Conservation (phyloP, 1,284 basidiomycete species). For the Xerocomus cyaneibrunnescens region DNA sequence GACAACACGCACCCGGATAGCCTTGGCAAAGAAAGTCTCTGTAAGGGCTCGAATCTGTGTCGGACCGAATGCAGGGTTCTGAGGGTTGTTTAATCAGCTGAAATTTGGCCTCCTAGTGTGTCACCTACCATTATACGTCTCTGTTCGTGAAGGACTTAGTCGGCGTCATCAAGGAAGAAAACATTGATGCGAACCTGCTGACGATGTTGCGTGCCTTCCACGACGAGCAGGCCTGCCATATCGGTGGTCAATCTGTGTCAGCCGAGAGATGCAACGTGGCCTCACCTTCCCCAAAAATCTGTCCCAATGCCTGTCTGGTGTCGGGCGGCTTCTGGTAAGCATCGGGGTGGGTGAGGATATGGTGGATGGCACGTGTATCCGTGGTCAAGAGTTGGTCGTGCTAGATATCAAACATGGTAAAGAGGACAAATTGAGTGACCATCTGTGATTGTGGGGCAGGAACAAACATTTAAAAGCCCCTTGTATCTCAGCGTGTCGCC, state of each 20-base stretch:
- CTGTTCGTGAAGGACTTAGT: slow-evolving; percentile 10
- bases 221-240: slow-evolving; percentile 17
- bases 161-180: background rate
- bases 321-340: slow-evolving; percentile 36
- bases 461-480: slow-evolving; percentile 25
- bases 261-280: no score
- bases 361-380: slow-evolving; percentile 37
- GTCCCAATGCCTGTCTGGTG: slow-evolving; percentile 19
- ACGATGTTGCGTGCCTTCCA: slow-evolving; percentile 25
- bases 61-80: slow-evolving; percentile 61
- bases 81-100: background rate
- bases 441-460: background rate
- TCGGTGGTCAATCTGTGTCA: background rate
- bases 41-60: slow-evolving; percentile 54
- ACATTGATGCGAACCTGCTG: slow-evolving; percentile 23
- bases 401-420: slow-evolving; percentile 6
- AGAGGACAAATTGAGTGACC: background rate
- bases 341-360: slow-evolving; percentile 37
- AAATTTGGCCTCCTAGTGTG: background rate
- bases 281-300: slow-evolving; percentile 33
- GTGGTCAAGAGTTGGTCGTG: slow-evolving; percentile 28
- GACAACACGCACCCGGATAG: slow-evolving; percentile 40
- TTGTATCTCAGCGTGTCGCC: slow-evolving; percentile 50
- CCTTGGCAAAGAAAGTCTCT: slow-evolving; percentile 52
- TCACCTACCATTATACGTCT: slow-evolving; percentile 21